Percentiles rank a stretch among this genome's conserved stretches.
These are phyloP conservation scores for Pseudocohnilembus persalinus DNA, from an alignment of 169 alveolate genomes.

Conservation along the genomic window DNA sequence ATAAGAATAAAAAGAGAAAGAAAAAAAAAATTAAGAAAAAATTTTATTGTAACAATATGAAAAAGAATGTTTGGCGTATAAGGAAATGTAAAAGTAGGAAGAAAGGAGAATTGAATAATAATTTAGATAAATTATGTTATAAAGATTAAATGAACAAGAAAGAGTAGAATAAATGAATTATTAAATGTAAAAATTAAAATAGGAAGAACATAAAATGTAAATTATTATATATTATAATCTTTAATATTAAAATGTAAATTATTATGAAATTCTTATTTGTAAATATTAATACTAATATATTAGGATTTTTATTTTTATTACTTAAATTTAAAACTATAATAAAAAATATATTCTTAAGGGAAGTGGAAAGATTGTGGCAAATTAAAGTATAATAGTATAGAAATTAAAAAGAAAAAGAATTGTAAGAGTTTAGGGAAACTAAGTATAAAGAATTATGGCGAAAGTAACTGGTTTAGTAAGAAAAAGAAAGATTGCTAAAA, in stretches of 20 bases:
- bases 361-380: neutral
- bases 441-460: neutral
- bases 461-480: neutral
- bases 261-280: too few relatives aligned
- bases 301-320: too few relatives aligned
- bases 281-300: too few relatives aligned
- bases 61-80: neutral
- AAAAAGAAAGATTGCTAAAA: neutral
- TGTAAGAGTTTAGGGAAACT: too few relatives aligned
- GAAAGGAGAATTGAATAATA: neutral
- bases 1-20: neutral
- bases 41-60: neutral
- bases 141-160: neutral
- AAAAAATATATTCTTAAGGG: neutral
- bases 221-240: too few relatives aligned
- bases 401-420: neutral
- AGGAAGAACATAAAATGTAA: neutral
- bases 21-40: neutral
- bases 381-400: neutral
- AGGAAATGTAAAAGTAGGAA: neutral
- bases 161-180: neutral
- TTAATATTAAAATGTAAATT: too few relatives aligned
- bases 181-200: neutral
- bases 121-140: neutral
- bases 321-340: neutral